Conservation (phyloP, 2,329 filamentous ascomycete species). For the Colletotrichum melonis region DNA sequence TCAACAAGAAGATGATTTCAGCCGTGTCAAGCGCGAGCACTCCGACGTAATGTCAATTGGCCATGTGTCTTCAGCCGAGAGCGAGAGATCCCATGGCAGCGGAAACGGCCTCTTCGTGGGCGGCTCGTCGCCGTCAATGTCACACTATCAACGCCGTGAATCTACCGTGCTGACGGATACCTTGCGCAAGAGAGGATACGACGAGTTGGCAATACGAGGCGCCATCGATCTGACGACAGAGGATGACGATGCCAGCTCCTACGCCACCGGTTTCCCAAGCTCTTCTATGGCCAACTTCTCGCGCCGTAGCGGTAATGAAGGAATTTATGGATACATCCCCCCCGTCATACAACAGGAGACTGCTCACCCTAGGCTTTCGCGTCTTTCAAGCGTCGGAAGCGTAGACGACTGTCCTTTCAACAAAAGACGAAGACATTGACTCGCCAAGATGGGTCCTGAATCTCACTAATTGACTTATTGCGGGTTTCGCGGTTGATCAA, state of each 20-base stretch:
- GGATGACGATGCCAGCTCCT: neutral
- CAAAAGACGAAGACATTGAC: neutral
- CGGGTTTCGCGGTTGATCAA: neutral
- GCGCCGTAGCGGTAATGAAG: neutral
- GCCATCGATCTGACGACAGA: neutral
- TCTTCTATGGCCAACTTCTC: neutral
- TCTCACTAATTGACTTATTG: neutral
- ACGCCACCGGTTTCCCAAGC: neutral
- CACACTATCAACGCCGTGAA: neutral
- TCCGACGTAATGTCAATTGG: neutral
- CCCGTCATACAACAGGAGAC: neutral
- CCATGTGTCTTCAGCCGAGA: neutral
- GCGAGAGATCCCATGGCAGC: neutral
- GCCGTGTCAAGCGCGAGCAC: neutral
- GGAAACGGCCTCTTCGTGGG: neutral
- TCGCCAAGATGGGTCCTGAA: neutral
- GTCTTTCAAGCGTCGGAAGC: neutral
- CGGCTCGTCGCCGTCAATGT: neutral
- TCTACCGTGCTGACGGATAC: neutral
- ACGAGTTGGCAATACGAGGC: neutral
- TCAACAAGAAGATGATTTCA: neutral
- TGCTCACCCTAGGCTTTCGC: neutral
- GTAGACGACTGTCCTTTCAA: neutral
- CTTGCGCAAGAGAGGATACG: neutral
- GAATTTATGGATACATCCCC: neutral